Evolutionary conservation across 202 grass and related monocot species (phyloP).

Genomic region (Schoenoplectus tabernaemontani): DNA sequence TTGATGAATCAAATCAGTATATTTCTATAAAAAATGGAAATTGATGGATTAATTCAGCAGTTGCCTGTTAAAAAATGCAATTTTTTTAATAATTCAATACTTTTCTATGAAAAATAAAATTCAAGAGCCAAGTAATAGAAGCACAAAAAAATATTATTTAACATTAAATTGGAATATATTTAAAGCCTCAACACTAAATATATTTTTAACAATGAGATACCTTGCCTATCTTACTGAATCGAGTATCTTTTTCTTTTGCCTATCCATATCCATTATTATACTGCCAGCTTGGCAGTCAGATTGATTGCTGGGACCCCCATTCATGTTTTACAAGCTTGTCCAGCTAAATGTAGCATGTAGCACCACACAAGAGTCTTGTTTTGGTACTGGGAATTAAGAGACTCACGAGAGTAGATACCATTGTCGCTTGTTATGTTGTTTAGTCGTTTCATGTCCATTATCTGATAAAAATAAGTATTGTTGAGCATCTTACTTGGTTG

Average conservation of each 20-base stretch:
- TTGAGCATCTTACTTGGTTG: not conserved
- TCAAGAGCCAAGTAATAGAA: too few relatives aligned
- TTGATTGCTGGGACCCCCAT: slow-evolving; percentile 34
- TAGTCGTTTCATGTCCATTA: slow-evolving; percentile 73
- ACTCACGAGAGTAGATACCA: slow-evolving; percentile 81
- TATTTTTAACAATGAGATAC: too few relatives aligned
- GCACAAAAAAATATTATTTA: too few relatives aligned
- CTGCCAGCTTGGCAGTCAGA: slow-evolving; percentile 2
- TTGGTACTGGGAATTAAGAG: slow-evolving; percentile 70
- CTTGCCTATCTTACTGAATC: slow-evolving; percentile 65
- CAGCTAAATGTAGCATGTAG: slow-evolving; percentile 81
- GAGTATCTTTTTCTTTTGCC: slow-evolving; percentile 45
- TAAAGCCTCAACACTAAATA: too few relatives aligned
- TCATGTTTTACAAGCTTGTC: slow-evolving; percentile 73
- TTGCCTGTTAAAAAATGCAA: too few relatives aligned
- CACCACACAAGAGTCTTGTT: slow-evolving; percentile 40
- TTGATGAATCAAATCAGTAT: too few relatives aligned
- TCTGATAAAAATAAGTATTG: slow-evolving; percentile 25
- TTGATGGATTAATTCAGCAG: too few relatives aligned
- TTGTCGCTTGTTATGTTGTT: slow-evolving; percentile 99
- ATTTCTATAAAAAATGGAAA: too few relatives aligned
- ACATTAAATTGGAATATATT: too few relatives aligned
- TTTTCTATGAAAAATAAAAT: too few relatives aligned
- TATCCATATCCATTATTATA: slow-evolving; percentile 21
- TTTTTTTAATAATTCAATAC: too few relatives aligned